A percentile compares a stretch with the other conserved stretches of the same genome.
Conservation (phyloP, 2,329 filamentous ascomycete genomes). For the Erysiphe pulchra region DNA sequence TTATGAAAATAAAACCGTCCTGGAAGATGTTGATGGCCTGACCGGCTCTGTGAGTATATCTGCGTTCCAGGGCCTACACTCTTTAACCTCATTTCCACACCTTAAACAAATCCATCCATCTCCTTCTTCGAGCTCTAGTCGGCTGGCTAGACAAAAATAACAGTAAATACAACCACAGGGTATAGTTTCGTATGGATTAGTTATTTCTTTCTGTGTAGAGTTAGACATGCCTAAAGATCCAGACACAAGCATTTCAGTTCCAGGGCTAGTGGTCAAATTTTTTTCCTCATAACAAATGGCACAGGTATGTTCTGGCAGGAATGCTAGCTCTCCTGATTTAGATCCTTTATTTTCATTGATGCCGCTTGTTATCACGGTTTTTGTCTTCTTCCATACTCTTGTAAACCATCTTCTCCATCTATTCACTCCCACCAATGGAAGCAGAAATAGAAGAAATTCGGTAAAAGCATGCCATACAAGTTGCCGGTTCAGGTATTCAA, state of each 20-base stretch:
- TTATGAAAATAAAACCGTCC: conserved; percentile 32
- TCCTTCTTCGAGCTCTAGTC: conserved; percentile 75
- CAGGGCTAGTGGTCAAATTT: conserved; percentile 43
- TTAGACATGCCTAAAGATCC: conserved; percentile 50
- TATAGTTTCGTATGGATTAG: conserved; percentile 80
- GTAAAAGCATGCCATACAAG: conserved; percentile 99
- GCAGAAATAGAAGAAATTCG: conserved; percentile 85
- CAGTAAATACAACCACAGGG: conserved; percentile 87
- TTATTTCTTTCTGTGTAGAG: conserved; percentile 76
- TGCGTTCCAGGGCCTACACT: conserved; percentile 77
- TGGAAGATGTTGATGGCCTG: conserved; percentile 16
- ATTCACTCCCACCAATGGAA: conserved; percentile 88
- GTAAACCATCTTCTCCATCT: conserved; percentile 80
- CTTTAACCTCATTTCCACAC: conserved; percentile 60
- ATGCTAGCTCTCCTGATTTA: conserved; percentile 49
- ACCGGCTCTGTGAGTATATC: conserved; percentile 44
- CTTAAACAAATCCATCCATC: conserved; percentile 82
- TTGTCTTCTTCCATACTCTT: conserved; percentile 62
- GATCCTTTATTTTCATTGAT: conserved; percentile 23
- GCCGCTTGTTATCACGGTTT: conserved; percentile 30
- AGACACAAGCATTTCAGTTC: conserved; percentile 54
- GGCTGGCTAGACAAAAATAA: conserved; percentile 79
- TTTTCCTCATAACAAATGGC: conserved; percentile 93
- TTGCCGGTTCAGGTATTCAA: conserved; percentile 92
- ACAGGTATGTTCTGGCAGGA: conserved; percentile 80